These are phyloP conservation scores for Cadophora malorum DNA, from an alignment of 2,329 filamentous ascomycete species.

Conservation along the genomic window DNA sequence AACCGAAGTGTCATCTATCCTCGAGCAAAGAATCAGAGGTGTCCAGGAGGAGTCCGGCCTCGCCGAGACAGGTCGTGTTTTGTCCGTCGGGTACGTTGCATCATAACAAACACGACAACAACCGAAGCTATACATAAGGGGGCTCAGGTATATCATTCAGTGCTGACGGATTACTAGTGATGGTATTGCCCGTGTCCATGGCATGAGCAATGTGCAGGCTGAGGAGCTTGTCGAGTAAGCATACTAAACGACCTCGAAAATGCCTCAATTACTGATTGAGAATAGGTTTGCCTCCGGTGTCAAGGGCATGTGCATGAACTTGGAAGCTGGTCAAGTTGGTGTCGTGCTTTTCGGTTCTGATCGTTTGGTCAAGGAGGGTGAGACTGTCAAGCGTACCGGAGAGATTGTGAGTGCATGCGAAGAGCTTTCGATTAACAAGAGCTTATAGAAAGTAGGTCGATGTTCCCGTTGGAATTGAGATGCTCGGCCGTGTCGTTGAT, in stretches of 20 bases:
- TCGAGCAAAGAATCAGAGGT: slow-evolving; percentile 98
- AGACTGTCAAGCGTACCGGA: slow-evolving; percentile 99
- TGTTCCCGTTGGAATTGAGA: slow-evolving; percentile 88
- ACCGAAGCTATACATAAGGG: slow-evolving; percentile 32
- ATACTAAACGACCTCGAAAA: slow-evolving; percentile 19
- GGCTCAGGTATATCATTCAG: slow-evolving; percentile 5
- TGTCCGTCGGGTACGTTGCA: slow-evolving; percentile 92
- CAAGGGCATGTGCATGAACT: slow-evolving; percentile 99
- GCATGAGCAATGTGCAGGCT: slow-evolving; percentile 99
- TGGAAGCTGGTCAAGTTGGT: slow-evolving; percentile 99
- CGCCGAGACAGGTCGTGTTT: slow-evolving; percentile 97
- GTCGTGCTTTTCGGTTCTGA: slow-evolving; percentile 99
- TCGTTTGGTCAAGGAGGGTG: slow-evolving; percentile 99
- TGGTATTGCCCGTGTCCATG: slow-evolving; percentile 99
- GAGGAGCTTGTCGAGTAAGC: slow-evolving; percentile 99
- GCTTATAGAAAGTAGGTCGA: slow-evolving; percentile 73
- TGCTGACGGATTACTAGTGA: slow-evolving; percentile 68
- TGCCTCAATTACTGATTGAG: slow-evolving; percentile 32
- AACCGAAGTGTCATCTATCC: slow-evolving; percentile 98
- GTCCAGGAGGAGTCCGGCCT: slow-evolving; percentile 96
- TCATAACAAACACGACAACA: slow-evolving; percentile 27
- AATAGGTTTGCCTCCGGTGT: slow-evolving; percentile 96
- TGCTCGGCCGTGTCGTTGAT: slow-evolving; percentile 98
- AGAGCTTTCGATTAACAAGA: slow-evolving; percentile 14
- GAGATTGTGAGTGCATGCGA: slow-evolving; percentile 83